These are phyloP conservation scores for Lasiodiplodia gonubiensis DNA, from an alignment of 2,329 filamentous ascomycete species.

Conservation along the genomic window DNA sequence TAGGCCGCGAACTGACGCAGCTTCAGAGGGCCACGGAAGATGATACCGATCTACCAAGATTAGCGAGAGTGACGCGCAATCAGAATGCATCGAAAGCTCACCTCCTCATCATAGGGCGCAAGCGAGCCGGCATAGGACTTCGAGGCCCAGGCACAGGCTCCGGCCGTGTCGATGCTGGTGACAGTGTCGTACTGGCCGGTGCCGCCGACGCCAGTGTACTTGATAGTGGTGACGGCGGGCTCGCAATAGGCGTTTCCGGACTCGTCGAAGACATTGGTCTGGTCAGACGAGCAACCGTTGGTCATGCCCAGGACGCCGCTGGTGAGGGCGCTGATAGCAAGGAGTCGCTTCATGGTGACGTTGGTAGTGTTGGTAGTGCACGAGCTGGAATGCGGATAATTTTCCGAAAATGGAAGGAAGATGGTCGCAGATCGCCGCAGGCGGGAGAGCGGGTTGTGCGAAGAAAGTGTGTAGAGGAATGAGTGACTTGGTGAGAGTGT, in stretches of 20 bases:
- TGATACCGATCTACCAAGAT: constrained; percentile 67
- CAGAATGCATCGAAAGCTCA: constrained; percentile 49
- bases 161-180: constrained; percentile 63
- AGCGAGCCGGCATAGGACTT: constrained; percentile 65
- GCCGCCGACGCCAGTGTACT: constrained; percentile 67
- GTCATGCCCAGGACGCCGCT: constrained; percentile 1
- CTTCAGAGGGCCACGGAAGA: constrained; percentile 72
- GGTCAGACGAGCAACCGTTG: constrained; percentile 20
- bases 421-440: constrained; percentile 10
- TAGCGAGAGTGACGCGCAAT: constrained; percentile 1
- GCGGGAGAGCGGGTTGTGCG: not conserved
- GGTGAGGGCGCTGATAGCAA: constrained; percentile 21
- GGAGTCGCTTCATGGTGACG: constrained; percentile 18
- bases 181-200: constrained; percentile 70
- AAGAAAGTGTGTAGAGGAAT: constrained; percentile 11
- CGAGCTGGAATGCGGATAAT: constrained; percentile 9
- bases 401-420: constrained; percentile 1
- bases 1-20: constrained; percentile 74
- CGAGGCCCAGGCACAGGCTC: constrained; percentile 60
- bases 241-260: constrained; percentile 68
- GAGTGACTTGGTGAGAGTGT: constrained; percentile 27
- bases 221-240: constrained; percentile 65
- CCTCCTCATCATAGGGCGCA: constrained; percentile 73
- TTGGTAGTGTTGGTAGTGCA: not conserved
- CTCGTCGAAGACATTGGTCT: constrained; percentile 21